Percentiles rank a stretch among this genome's conserved stretches.
These are phyloP conservation scores for Cydonia oblonga DNA, from an alignment of 331 rosid species.

Conservation along the genomic window DNA sequence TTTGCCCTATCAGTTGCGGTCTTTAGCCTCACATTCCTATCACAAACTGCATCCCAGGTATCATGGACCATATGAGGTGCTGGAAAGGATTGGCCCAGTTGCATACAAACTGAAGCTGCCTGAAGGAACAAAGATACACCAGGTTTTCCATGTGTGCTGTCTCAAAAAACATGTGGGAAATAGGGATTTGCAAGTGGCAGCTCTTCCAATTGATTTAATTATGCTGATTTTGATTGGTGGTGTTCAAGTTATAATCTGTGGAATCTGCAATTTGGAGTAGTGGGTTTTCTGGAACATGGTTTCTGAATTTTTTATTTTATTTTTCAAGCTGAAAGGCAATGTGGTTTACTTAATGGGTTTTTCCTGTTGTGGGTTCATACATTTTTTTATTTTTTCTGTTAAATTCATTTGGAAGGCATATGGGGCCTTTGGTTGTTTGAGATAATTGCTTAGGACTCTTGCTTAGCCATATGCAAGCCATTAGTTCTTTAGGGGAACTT, in stretches of 20 bases:
- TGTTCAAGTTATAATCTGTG: not conserved
- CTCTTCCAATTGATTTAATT: too few relatives aligned
- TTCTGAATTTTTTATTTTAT: too few relatives aligned
- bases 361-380: not conserved
- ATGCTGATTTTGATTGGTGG: not conserved
- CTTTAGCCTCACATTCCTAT: too few relatives aligned
- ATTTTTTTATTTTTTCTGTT: not conserved
- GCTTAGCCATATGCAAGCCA: not conserved
- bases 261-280: not conserved
- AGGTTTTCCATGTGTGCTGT: too few relatives aligned
- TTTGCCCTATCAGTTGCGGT: too few relatives aligned
- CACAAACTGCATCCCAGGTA: too few relatives aligned
- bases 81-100: too few relatives aligned
- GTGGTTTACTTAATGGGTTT: not conserved
- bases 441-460: not conserved
- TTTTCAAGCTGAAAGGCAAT: not conserved
- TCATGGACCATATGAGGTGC: too few relatives aligned
- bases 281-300: conserved; percentile 1
- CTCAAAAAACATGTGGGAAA: too few relatives aligned
- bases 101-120: too few relatives aligned
- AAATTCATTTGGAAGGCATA: not conserved
- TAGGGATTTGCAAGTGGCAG: too few relatives aligned
- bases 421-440: not conserved
- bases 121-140: too few relatives aligned
- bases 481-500: not conserved